A percentile compares a stretch with the other conserved stretches of the same genome.
phyloP scores from a whole-genome alignment of 306 rosid species.

The Fragaria ananassa region DNA sequence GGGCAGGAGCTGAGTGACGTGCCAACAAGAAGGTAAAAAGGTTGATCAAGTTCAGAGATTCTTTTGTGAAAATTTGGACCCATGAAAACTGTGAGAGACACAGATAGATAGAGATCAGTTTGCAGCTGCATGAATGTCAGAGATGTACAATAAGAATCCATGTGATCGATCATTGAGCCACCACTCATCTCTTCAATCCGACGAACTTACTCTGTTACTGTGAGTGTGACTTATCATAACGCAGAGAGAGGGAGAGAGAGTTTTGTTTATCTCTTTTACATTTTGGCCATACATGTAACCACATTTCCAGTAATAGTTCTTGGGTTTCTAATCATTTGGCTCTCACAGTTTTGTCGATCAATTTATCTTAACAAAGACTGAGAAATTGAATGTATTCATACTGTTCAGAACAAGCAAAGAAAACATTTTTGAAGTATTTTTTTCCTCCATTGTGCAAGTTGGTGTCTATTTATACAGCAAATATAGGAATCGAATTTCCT shows the following conservation, averaged over 20 bases:
- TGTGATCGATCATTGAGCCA: neutral
- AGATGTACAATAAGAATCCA: neutral
- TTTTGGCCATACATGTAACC: neutral
- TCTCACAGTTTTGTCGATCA: no score
- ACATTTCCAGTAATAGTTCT: no score
- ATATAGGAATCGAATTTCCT: conserved; percentile 1
- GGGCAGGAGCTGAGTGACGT: neutral
- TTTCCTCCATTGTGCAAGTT: neutral
- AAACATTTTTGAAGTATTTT: neutral
- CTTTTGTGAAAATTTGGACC: neutral
- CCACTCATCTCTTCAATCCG: neutral
- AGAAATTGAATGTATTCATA: no score
- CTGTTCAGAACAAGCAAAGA: conserved; percentile 1
- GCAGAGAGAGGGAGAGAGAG: neutral
- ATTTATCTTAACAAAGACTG: no score
- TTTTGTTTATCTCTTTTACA: neutral
- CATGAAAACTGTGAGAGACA: neutral
- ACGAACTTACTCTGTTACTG: neutral
- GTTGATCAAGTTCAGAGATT: neutral
- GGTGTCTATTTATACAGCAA: neutral
- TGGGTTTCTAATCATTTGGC: no score
- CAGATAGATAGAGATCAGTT: neutral
- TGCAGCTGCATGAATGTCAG: neutral
- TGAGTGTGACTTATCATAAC: neutral
- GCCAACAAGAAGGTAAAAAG: neutral